A percentile compares a stretch with the other conserved stretches of the same genome.
These are phyloP conservation scores for Samsoniella hepiali DNA, from an alignment of 2,329 filamentous ascomycete species.

Conservation along the genomic window DNA sequence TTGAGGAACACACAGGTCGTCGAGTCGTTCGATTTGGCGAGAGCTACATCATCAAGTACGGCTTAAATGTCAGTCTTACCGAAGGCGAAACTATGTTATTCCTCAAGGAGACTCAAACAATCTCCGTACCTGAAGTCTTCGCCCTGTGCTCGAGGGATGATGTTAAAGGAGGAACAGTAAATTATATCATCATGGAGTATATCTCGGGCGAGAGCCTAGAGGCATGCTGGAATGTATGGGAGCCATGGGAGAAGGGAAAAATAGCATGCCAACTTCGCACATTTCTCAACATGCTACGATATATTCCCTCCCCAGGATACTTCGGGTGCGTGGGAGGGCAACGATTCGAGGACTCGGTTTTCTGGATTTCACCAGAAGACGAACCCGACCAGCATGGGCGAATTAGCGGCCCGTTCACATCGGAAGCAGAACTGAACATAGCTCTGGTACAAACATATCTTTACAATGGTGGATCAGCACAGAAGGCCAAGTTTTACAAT, in stretches of 20 bases:
- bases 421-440: slow-evolving; percentile 19
- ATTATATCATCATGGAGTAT: slow-evolving; percentile 25
- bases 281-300: slow-evolving; percentile 2
- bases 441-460: slow-evolving; percentile 21
- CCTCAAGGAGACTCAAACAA: slow-evolving; percentile 3
- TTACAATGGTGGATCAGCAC: slow-evolving; percentile 19
- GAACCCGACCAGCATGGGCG: slow-evolving; percentile 3
- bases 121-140: slow-evolving; percentile 16
- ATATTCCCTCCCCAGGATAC: slow-evolving; percentile 20
- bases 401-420: slow-evolving; percentile 19
- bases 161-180: slow-evolving; percentile 12
- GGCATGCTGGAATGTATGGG: neutral
- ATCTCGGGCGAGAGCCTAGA: slow-evolving; percentile 21
- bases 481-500: slow-evolving; percentile 7
- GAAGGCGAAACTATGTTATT: slow-evolving; percentile 20
- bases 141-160: slow-evolving; percentile 10
- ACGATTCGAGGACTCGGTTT: slow-evolving; percentile 22
- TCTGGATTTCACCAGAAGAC: slow-evolving; percentile 18
- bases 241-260: slow-evolving; percentile 17
- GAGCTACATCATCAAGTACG: slow-evolving; percentile 19
- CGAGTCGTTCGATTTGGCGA: slow-evolving; percentile 16
- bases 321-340: slow-evolving; percentile 22
- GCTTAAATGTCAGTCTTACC: slow-evolving; percentile 17
- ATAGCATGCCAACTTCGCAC: slow-evolving; percentile 9
- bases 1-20: slow-evolving; percentile 17